Evolutionary conservation across 768 basidiomycete genomes (phyloP).

Genomic region (Terana coerulea): DNA sequence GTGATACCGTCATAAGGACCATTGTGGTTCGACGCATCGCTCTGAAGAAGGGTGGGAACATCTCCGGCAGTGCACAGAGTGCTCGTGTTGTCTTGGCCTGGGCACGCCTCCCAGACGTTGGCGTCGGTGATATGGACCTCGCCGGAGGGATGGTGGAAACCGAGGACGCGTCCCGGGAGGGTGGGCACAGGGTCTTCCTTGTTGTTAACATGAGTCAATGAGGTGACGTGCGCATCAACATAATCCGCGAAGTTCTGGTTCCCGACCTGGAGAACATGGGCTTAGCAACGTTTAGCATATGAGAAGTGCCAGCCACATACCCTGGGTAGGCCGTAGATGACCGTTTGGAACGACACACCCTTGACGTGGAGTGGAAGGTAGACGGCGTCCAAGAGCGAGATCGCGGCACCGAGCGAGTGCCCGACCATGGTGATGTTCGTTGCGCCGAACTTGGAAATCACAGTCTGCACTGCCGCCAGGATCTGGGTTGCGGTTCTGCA

Average conservation of each 20-base stretch:
- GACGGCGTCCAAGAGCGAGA: slow-evolving; percentile 36
- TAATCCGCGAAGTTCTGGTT: slow-evolving; percentile 55
- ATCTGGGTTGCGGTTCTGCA: slow-evolving; percentile 37
- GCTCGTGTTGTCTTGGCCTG: slow-evolving; percentile 54
- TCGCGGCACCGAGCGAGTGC: slow-evolving; percentile 39
- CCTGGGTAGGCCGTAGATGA: slow-evolving; percentile 35
- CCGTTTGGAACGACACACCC: slow-evolving; percentile 28
- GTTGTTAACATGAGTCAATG: slow-evolving; percentile 52
- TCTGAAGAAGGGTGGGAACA: slow-evolving; percentile 45
- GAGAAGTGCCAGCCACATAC: slow-evolving; percentile 15
- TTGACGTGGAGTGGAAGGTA: slow-evolving; percentile 36
- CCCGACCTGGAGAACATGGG: slow-evolving; percentile 31
- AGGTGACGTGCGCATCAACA: slow-evolving; percentile 37
- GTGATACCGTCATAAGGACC: slow-evolving; percentile 16
- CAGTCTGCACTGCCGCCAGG: slow-evolving; percentile 40
- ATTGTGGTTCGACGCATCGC: slow-evolving; percentile 40
- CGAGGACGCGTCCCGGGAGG: slow-evolving; percentile 31
- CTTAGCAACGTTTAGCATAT: background rate
- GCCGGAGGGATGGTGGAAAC: slow-evolving; percentile 40
- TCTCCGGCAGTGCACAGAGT: slow-evolving; percentile 46
- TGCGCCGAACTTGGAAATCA: slow-evolving; percentile 33
- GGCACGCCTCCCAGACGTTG: slow-evolving; percentile 48
- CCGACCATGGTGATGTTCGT: slow-evolving; percentile 41
- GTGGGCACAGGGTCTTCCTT: slow-evolving; percentile 33
- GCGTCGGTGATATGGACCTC: slow-evolving; percentile 35